These are phyloP conservation scores for Myxozyma monticola DNA, from an alignment of 805 yeast genomes.

Conservation along the genomic window DNA sequence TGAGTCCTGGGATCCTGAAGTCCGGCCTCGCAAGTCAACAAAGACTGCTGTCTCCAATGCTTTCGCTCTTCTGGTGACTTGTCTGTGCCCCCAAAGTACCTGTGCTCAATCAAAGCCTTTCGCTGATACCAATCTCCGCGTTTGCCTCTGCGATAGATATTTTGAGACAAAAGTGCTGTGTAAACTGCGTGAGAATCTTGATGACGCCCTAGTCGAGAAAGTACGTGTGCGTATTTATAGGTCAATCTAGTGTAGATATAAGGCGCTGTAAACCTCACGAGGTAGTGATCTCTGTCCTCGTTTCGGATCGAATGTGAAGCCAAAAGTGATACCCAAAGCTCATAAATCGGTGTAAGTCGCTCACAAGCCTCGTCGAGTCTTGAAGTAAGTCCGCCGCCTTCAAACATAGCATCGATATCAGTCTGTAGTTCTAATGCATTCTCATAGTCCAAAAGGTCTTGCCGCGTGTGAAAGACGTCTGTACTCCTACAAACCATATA, in stretches of 20 bases:
- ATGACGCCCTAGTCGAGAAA: slow-evolving; percentile 13
- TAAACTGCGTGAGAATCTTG: slow-evolving; percentile 20
- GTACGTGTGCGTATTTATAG: slow-evolving; percentile 22
- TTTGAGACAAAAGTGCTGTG: slow-evolving; percentile 18
- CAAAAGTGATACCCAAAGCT: slow-evolving; percentile 12
- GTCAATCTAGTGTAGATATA: slow-evolving; percentile 26
- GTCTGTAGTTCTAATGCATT: slow-evolving; percentile 17
- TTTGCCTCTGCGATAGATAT: slow-evolving; percentile 23
- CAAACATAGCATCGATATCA: slow-evolving; percentile 16
- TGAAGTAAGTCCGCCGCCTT: slow-evolving; percentile 1
- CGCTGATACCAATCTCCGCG: slow-evolving; percentile 32
- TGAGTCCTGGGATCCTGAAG: slow-evolving; percentile 30
- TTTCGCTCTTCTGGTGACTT: slow-evolving; percentile 4
- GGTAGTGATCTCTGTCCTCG: slow-evolving; percentile 18
- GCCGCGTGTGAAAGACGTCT: slow-evolving; percentile 25
- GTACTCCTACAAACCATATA: slow-evolving; percentile 25
- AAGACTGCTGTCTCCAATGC: slow-evolving; percentile 24
- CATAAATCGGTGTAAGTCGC: slow-evolving; percentile 9
- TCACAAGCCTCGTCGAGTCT: slow-evolving; percentile 2
- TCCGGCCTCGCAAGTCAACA: slow-evolving; percentile 26
- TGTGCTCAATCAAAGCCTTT: slow-evolving; percentile 28
- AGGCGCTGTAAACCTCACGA: slow-evolving; percentile 27
- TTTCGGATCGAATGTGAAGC: neutral
- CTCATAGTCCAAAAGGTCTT: slow-evolving; percentile 26
- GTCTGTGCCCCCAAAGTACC: slow-evolving; percentile 11